Base-by-base conservation (phyloP, 2,329 filamentous ascomycete genomes). In the Apiospora aurea region DNA sequence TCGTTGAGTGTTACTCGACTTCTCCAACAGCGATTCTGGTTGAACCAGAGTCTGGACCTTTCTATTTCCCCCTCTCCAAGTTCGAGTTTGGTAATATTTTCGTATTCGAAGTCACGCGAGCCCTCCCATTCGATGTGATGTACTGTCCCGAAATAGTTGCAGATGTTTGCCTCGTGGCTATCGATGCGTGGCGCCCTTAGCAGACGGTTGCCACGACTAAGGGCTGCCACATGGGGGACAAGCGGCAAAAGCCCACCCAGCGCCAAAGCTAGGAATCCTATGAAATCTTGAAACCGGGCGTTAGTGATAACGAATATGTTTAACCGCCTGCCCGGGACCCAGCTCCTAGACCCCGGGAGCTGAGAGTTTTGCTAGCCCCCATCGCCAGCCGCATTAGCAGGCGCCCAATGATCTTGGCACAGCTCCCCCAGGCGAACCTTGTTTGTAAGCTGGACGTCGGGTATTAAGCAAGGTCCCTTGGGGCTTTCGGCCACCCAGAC, bases 321-420 rank as follows among this genome's bases (percentile, higher is more conserved):
- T 4, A 61, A 61, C 53, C 53, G 53, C 26, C 53, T 61, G 8
- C 29, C 34, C 53, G 29, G 29, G 26, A 21, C 53, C n/a, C 53
- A 61, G 53, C 53, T 16, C 29, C 53, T 21, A 38, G 53, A 61
- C 29, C 53, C 53, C 53, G 29, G 29, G 7, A 61, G 53, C 53
- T 61, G 53, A 61, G 53, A 21, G 53, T 61, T 61, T 61, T 34
- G 18, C 29, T 61, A 38, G 53, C 53, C 57, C 21, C 57, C 18
- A 64, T 64, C 29, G 21, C 34, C 57, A 64, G 34, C 57, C 57
- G 57, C 57, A 64, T 64, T 41, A 41, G 57, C 18, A 64, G 34
- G 21, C 57, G 57, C 34, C 57, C 34, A 41, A 64, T 64, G 21
- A 64, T 64, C 57, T 41, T 41, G 34, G 57, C 34, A 64, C 34